phyloP scores from a whole-genome alignment of 257 asterid species.

The Euphrasia confusa region DNA sequence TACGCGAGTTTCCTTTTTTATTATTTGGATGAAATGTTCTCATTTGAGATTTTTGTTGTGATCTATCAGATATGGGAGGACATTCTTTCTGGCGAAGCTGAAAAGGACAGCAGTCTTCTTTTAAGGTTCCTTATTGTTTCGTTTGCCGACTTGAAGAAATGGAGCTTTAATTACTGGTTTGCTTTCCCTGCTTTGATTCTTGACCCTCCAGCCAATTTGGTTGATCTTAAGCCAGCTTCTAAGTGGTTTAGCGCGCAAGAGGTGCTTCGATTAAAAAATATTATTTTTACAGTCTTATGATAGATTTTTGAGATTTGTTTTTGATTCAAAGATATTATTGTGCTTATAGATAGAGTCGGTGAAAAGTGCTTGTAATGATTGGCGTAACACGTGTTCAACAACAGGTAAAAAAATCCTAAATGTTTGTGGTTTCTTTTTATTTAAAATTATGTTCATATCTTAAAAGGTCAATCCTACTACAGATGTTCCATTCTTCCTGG shows the following conservation, averaged over 20 bases:
- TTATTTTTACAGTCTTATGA: constrained; percentile 1
- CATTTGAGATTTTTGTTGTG: constrained; percentile 21
- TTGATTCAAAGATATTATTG: constrained; percentile 18
- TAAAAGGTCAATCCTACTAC: constrained; percentile 29
- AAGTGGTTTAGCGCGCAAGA: constrained; percentile 64
- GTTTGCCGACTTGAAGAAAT: constrained; percentile 92
- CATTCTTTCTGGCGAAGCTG: constrained; percentile 71
- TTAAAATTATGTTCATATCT: constrained; percentile 14
- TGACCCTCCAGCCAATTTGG: constrained; percentile 79
- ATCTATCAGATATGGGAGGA: constrained; percentile 77
- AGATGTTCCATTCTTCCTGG: constrained; percentile 85
- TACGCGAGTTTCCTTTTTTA: neutral
- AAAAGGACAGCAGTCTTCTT: constrained; percentile 66
- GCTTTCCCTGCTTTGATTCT: constrained; percentile 87
- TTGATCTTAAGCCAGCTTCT: constrained; percentile 65
- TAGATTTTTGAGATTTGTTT: constrained; percentile 9
- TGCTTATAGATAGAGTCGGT: constrained; percentile 53
- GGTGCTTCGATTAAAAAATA: constrained; percentile 38
- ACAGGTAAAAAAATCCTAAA: constrained; percentile 49
- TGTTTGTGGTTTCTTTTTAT: constrained; percentile 19
- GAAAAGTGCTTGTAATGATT: constrained; percentile 61
- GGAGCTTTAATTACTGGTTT: constrained; percentile 92
- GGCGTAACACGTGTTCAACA: constrained; percentile 71
- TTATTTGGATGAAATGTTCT: neutral
- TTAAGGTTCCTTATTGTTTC: constrained; percentile 81